Evolutionary conservation across 306 rosid genomes (phyloP), one percentile per base, ranked within the genome.

Genomic region (Delonix regia): DNA sequence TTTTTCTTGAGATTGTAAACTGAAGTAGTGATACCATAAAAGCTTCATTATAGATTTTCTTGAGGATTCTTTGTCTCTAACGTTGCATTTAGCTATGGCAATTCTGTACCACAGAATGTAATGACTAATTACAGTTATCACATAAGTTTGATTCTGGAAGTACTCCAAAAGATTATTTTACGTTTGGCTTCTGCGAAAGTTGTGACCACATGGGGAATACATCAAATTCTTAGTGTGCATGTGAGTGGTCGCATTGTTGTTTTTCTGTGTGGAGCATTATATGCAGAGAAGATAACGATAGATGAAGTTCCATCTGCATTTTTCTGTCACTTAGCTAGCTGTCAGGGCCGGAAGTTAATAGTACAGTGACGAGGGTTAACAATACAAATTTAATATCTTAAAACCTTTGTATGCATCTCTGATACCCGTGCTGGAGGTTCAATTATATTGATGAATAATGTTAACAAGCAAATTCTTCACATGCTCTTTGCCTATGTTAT

Each of bases 161-260:
- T 62, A 57, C 45, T 76, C 22, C 36, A 21, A 36, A 75, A 38
- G 41, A 62, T 66, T 28, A 48, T 59, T 49, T 42, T 62, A 27
- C 64, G 63, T 30, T 57, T 55, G 21, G 39, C 71, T 81, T 79
- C 33, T 70, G 81, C 52, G 33, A 9, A 67, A 57, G 65, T 81
- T 72, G 67, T 75, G 81, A 72, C 73, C 88, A 89, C 96, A 89
- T 86, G 96, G 86, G 74, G 39, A 84, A 80, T 84, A 79, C 83
- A 69, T 30, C 33, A 30, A 30, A 30, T 77, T 48, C 18, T 76
- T 80, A 74, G 49, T 44, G 80, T 41, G 83, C 94, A 84, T 88
- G 89, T 90, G 97, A 86, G 86, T 48, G 34, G 89, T 69, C 1
- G 86, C 56, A 30, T 30, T 1, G 33, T 83, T 64, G 66, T 81